These are phyloP conservation scores for Oehlia diaphana DNA, from an alignment of 192 early-diverging fungal genomes.

Conservation along the genomic window DNA sequence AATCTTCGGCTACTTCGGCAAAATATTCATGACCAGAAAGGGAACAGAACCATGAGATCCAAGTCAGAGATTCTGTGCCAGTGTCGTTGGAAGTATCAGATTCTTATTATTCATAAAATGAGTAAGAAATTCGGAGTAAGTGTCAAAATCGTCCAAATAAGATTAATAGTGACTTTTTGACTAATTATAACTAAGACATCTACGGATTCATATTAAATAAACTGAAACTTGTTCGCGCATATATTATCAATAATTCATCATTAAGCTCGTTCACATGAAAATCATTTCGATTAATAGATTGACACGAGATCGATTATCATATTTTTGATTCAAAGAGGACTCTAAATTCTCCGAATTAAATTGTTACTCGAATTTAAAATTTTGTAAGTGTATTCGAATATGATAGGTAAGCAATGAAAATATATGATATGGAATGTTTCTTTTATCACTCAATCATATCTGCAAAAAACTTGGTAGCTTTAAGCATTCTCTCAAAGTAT, in stretches of 20 bases:
- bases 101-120: slow-evolving; percentile 29
- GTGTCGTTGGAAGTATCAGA: slow-evolving; percentile 50
- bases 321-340: too few relatives aligned
- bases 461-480: background rate
- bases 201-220: background rate
- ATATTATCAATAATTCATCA: too few relatives aligned
- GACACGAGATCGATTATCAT: too few relatives aligned
- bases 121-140: background rate
- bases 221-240: too few relatives aligned
- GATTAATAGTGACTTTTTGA: background rate
- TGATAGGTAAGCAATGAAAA: background rate
- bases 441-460: background rate
- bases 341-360: too few relatives aligned
- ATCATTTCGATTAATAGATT: too few relatives aligned
- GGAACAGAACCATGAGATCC: slow-evolving; percentile 81
- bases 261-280: too few relatives aligned
- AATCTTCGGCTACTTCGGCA: slow-evolving; percentile 72
- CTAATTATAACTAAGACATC: background rate
- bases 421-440: too few relatives aligned
- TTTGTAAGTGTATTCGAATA: background rate
- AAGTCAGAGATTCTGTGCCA: slow-evolving; percentile 57
- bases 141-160: background rate
- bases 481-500: background rate
- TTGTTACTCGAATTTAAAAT: background rate
- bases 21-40: slow-evolving; percentile 76